These are phyloP conservation scores for Purpureocillium takamizusanense DNA, from an alignment of 2,329 filamentous ascomycete genomes.

Conservation along the genomic window DNA sequence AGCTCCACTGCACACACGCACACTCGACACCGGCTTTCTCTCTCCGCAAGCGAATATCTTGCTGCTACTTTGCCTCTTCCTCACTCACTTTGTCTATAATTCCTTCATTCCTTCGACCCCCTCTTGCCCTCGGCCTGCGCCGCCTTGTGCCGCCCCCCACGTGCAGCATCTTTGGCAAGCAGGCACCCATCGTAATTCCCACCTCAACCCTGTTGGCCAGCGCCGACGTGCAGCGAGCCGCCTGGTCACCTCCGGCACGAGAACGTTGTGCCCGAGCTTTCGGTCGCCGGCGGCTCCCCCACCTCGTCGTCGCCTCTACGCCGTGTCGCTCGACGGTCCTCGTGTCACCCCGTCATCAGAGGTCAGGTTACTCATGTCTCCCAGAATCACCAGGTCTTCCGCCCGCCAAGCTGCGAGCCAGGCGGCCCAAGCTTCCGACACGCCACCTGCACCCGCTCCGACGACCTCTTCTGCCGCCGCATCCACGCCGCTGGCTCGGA, in stretches of 20 bases:
- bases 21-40: background rate
- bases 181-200: too few relatives aligned
- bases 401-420: slow-evolving; percentile 75
- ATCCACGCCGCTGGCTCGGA: slow-evolving; percentile 46
- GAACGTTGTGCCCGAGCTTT: slow-evolving; percentile 2
- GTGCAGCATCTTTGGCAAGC: slow-evolving; percentile 6
- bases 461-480: slow-evolving; percentile 25
- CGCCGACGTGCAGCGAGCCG: background rate
- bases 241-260: background rate
- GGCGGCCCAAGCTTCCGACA: slow-evolving; percentile 36
- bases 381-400: slow-evolving; percentile 92
- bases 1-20: slow-evolving; percentile 2
- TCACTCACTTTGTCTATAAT: background rate
- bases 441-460: slow-evolving; percentile 15
- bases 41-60: background rate
- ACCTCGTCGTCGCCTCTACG: slow-evolving; percentile 3
- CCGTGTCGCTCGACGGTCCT: slow-evolving; percentile 18
- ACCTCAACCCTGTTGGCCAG: slow-evolving; percentile 1
- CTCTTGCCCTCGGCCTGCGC: too few relatives aligned
- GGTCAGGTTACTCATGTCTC: slow-evolving; percentile 67
- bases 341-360: slow-evolving; percentile 13
- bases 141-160: background rate
- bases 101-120: background rate
- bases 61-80: background rate
- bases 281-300: background rate